Evolutionary conservation across 768 basidiomycete genomes (phyloP).

Genomic region (Daedaleopsis nitida): DNA sequence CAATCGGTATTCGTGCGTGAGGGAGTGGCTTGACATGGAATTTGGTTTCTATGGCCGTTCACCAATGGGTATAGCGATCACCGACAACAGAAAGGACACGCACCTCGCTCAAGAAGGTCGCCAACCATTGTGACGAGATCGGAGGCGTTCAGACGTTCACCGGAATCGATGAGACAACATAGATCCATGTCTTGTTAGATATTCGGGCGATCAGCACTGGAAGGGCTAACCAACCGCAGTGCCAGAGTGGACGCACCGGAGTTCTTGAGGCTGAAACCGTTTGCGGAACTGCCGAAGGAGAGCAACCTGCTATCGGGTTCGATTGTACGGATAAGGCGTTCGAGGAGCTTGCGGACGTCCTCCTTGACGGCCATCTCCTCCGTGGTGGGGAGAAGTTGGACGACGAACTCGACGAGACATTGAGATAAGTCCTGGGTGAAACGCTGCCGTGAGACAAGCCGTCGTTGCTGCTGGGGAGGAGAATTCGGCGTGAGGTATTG

Average conservation of each 20-base stretch:
- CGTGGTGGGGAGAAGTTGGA: slow-evolving; percentile 85
- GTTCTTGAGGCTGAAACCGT: slow-evolving; percentile 95
- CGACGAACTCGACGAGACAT: slow-evolving; percentile 90
- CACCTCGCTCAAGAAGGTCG: slow-evolving; percentile 90
- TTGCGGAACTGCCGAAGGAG: slow-evolving; percentile 96
- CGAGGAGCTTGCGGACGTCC: slow-evolving; percentile 91
- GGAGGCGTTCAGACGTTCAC: slow-evolving; percentile 74
- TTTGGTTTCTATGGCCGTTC: slow-evolving; percentile 71
- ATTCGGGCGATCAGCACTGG: slow-evolving; percentile 5
- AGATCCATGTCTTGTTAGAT: slow-evolving; percentile 89
- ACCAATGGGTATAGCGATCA: slow-evolving; percentile 70
- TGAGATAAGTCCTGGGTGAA: slow-evolving; percentile 84
- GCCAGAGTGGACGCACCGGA: slow-evolving; percentile 57
- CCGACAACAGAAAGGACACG: slow-evolving; percentile 52
- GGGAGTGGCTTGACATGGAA: slow-evolving; percentile 96
- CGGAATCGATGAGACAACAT: slow-evolving; percentile 92
- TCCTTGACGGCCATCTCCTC: slow-evolving; percentile 96
- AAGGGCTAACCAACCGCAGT: not conserved
- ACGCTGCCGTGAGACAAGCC: slow-evolving; percentile 51
- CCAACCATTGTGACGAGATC: slow-evolving; percentile 95
- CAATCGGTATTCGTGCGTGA: slow-evolving; percentile 97
- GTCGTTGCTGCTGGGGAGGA: slow-evolving; percentile 22
- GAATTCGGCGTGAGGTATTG: slow-evolving; percentile 23
- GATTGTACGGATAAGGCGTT: slow-evolving; percentile 93
- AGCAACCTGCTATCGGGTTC: slow-evolving; percentile 88